Evolutionary conservation across 495 filamentous ascomycete species (phyloP).

Genomic region (Penicillium salamii): DNA sequence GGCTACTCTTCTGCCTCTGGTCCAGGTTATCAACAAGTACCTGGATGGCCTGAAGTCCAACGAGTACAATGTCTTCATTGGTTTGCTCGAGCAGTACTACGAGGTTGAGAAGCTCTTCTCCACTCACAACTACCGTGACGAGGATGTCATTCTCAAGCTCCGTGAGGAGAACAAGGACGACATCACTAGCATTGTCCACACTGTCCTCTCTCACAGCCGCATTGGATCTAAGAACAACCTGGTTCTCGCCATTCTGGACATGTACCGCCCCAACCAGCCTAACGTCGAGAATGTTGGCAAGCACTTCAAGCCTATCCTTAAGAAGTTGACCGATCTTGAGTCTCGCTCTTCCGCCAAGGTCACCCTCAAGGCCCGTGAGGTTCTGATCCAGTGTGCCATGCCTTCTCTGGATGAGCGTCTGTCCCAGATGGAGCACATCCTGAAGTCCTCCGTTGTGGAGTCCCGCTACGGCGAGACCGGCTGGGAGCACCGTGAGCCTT

Average conservation of each 20-base stretch:
- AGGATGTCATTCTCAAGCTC: conserved; percentile 90
- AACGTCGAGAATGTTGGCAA: conserved; percentile 83
- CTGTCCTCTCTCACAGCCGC: conserved; percentile 88
- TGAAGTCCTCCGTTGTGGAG: conserved; percentile 94
- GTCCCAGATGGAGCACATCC: conserved; percentile 97
- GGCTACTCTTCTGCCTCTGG: conserved; percentile 71
- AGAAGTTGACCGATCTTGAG: conserved; percentile 88
- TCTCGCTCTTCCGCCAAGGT: conserved; percentile 90
- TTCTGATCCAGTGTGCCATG: conserved; percentile 93
- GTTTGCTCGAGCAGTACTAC: conserved; percentile 74
- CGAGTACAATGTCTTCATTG: conserved; percentile 79
- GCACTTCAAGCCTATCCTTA: conserved; percentile 78
- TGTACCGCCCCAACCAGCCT: conserved; percentile 94
- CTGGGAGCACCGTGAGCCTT: conserved; percentile 93
- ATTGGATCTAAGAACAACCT: conserved; percentile 94
- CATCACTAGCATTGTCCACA: conserved; percentile 75
- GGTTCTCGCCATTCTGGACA: conserved; percentile 84
- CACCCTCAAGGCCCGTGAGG: conserved; percentile 91
- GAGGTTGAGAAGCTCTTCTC: conserved; percentile 85
- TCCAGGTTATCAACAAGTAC: conserved; percentile 79
- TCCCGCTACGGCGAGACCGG: conserved; percentile 95
- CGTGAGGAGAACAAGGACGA: conserved; percentile 96
- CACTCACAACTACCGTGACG: conserved; percentile 77
- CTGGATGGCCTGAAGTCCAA: conserved; percentile 85
- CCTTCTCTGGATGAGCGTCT: conserved; percentile 93